Evolutionary conservation across 352 stramenopile species (phyloP).

Genomic region (Peronospora belbahrii): DNA sequence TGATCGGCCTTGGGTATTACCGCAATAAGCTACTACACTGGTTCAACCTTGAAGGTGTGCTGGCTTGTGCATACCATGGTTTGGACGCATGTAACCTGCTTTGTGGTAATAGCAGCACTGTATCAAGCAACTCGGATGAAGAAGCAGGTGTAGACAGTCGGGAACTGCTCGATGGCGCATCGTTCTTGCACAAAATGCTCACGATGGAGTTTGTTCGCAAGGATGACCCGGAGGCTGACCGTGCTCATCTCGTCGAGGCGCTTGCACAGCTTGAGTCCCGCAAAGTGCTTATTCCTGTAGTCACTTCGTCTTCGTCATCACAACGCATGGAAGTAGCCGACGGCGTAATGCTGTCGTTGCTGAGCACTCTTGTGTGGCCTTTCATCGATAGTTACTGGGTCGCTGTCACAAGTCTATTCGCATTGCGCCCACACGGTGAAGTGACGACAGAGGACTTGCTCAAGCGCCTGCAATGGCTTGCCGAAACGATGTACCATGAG

Average conservation of each 20-base stretch:
- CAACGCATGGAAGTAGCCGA: constrained; percentile 16
- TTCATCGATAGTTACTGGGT: constrained; percentile 87
- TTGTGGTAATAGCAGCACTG: constrained; percentile 8
- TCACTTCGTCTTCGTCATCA: constrained; percentile 6
- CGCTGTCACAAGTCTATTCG: constrained; percentile 64
- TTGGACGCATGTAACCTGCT: constrained; percentile 37
- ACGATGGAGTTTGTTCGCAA: constrained; percentile 76
- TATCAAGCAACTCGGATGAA: constrained; percentile 10
- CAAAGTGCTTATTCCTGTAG: constrained; percentile 26
- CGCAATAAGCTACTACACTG: constrained; percentile 84
- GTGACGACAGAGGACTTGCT: constrained; percentile 55
- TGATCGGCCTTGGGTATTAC: constrained; percentile 83
- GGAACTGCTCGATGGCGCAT: constrained; percentile 49
- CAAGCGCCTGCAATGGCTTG: constrained; percentile 77
- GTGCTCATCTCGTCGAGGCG: constrained; percentile 31
- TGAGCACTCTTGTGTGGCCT: constrained; percentile 77
- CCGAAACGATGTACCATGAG: constrained; percentile 85
- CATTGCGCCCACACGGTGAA: constrained; percentile 41
- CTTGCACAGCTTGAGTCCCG: constrained; percentile 36
- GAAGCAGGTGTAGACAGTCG: constrained; percentile 33
- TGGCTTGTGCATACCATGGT: constrained; percentile 69
- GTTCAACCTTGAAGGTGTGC: constrained; percentile 75
- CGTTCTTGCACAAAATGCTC: constrained; percentile 75
- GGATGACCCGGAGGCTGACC: constrained; percentile 39
- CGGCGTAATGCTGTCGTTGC: constrained; percentile 44